Conservation (phyloP, 2,329 filamentous ascomycete species). For the Spiromastix sp. region DNA sequence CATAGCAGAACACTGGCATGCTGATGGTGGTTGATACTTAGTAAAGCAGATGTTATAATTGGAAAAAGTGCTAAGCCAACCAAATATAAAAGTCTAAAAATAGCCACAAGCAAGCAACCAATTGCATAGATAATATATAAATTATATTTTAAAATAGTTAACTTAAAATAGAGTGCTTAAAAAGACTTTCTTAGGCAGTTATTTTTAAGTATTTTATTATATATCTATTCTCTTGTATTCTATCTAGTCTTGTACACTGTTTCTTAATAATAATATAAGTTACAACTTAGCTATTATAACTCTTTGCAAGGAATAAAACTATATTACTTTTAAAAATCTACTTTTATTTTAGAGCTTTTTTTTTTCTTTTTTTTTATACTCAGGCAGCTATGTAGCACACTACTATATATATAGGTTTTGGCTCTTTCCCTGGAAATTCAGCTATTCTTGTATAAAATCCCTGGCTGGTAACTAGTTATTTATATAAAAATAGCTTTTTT, state of each 20-base stretch:
- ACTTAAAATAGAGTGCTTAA: neutral
- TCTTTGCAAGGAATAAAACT: neutral
- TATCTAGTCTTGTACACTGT: neutral
- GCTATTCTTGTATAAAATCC: constrained; percentile 2
- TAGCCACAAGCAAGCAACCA: no score
- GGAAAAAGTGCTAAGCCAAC: no score
- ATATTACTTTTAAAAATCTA: neutral
- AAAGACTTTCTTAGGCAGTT: neutral
- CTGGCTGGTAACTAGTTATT: neutral
- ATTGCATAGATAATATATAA: no score
- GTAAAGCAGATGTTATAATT: no score
- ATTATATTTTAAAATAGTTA: no score
- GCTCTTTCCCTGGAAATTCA: constrained; percentile 5
- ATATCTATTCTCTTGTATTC: no score
- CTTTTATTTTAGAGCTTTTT: neutral
- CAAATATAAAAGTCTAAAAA: no score
- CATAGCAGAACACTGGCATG: no score
- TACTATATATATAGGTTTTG: constrained; percentile 8
- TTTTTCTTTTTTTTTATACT: constrained; percentile 1
- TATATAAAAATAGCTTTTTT: constrained; percentile 1
- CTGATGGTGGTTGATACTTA: no score
- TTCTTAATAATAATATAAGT: neutral
- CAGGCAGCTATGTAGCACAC: constrained; percentile 11
- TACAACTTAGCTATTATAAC: neutral
- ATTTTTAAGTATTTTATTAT: neutral